Percentiles rank a stretch among this genome's conserved stretches.
phyloP scores from a whole-genome alignment of 352 stramenopile species.

The Achlya hypogyna region DNA sequence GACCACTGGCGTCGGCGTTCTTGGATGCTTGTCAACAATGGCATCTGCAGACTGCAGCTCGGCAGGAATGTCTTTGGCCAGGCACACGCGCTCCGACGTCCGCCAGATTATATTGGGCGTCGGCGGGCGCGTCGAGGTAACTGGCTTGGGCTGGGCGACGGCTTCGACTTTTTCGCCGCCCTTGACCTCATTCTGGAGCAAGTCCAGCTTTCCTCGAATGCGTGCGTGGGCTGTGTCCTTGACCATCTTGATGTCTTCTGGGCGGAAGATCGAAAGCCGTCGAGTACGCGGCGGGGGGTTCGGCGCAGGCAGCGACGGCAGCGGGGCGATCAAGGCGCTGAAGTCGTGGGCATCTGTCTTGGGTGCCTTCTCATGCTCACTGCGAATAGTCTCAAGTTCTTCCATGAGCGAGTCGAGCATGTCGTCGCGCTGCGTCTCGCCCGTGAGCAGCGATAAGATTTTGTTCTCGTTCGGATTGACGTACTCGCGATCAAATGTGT shows the following conservation, averaged over 20 bases:
- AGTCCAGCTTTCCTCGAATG: not conserved
- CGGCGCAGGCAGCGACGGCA: not conserved
- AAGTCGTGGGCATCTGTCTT: not conserved
- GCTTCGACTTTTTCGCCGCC: not conserved
- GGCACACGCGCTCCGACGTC: not conserved
- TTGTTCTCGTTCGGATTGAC: not conserved
- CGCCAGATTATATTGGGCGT: constrained; percentile 11
- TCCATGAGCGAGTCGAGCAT: constrained; percentile 13
- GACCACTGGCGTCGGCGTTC: no score
- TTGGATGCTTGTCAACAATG: not conserved
- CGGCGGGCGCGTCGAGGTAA: not conserved
- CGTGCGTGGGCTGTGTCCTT: not conserved
- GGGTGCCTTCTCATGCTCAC: not conserved
- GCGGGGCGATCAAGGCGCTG: not conserved
- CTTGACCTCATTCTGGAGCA: not conserved
- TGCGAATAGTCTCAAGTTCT: not conserved
- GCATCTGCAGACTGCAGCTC: not conserved
- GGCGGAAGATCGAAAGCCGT: not conserved
- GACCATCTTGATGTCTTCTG: not conserved
- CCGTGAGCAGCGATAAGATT: not conserved
- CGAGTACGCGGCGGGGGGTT: not conserved
- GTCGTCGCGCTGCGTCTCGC: not conserved
- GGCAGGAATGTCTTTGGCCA: not conserved
- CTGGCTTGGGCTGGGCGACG: not conserved
- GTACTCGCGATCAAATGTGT: not conserved